Percentiles rank a stretch among this genome's conserved stretches.
Conservation (phyloP, 2,329 filamentous ascomycete genomes). For the Dendryphion nanum region DNA sequence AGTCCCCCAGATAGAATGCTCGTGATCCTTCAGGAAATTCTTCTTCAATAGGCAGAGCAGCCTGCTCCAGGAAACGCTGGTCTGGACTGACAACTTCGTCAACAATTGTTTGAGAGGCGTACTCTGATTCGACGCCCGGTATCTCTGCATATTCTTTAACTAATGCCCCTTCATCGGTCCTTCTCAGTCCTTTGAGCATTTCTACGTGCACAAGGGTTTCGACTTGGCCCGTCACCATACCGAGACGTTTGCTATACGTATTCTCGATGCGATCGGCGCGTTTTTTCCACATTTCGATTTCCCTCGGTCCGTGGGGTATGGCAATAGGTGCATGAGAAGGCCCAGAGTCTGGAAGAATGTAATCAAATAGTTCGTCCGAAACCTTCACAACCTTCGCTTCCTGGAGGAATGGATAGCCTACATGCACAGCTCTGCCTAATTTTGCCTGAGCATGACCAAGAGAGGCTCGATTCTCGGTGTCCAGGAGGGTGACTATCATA, state of each 20-base stretch:
- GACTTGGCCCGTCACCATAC: slow-evolving; percentile 80
- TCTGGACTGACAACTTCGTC: slow-evolving; percentile 89
- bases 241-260: slow-evolving; percentile 86
- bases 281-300: slow-evolving; percentile 80
- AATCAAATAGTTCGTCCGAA: slow-evolving; percentile 91
- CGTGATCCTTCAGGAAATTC: slow-evolving; percentile 82
- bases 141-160: slow-evolving; percentile 91
- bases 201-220: slow-evolving; percentile 90
- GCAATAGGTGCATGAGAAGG: slow-evolving; percentile 57
- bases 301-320: slow-evolving; percentile 69
- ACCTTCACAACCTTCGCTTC: slow-evolving; percentile 88
- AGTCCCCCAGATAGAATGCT: slow-evolving; percentile 93
- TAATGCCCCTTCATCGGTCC: slow-evolving; percentile 86
- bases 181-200: slow-evolving; percentile 86
- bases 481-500: slow-evolving; percentile 82
- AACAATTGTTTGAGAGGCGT: slow-evolving; percentile 87
- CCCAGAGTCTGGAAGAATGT: slow-evolving; percentile 66
- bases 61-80: slow-evolving; percentile 86
- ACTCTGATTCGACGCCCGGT: slow-evolving; percentile 81
- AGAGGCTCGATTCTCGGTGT: slow-evolving; percentile 69
- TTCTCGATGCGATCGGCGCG: slow-evolving; percentile 82
- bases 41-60: slow-evolving; percentile 82
- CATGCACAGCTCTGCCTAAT: slow-evolving; percentile 81
- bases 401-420: slow-evolving; percentile 92
- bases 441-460: slow-evolving; percentile 72